Base-by-base conservation (phyloP, 108 stramenopile genomes). In the Cylindrotheca closterium region DNA sequence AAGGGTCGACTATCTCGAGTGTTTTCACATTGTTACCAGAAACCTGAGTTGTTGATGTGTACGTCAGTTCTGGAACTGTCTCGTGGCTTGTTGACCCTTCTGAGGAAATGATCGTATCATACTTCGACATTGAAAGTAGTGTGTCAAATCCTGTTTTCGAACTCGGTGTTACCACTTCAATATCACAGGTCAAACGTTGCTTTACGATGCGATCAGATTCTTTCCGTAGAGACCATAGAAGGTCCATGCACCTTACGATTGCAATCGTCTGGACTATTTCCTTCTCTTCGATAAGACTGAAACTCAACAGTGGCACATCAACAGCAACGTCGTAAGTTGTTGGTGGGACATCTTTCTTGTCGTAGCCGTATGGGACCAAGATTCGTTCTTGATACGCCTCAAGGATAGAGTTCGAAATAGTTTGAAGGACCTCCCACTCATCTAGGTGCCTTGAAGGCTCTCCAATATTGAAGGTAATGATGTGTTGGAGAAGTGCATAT, bases 321-420 rank as follows among this genome's bases (percentile, higher is more conserved):
- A 80, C 23, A 3, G 19, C 28, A 4, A 88, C 29, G 21, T 71
- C 62, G 54, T 80, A 92, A 1, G 91, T 92, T 24, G 85, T 88
- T 24, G 86, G 85, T 8, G 83, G 70, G 10, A 70, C 71, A 74
- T 88, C 80, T 64, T 87, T 88, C 48, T 86, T 83, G 58, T 92
- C 91, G 52, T 92, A 92, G 3, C 82, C 84, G 70, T 73, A 92
- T 19, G 80, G 68, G 4, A 92, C 87, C 30, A 84, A 54, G 21
- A 82, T 71, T 21, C 55, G 60, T 46, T 71, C 47, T 22, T 66
- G 74, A 30, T 82, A 80, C 2, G 42, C 55, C 22, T 67, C 48
- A 8, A 71, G 58, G 24, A 61, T 78, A 17, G 19, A 1, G 26
- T 71, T 34, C 5, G 76, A 45, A 18, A 82, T 30, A 37, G 68